Evolutionary conservation across 805 yeast genomes (phyloP).

Genomic region (Martiniozyma abietophila): DNA sequence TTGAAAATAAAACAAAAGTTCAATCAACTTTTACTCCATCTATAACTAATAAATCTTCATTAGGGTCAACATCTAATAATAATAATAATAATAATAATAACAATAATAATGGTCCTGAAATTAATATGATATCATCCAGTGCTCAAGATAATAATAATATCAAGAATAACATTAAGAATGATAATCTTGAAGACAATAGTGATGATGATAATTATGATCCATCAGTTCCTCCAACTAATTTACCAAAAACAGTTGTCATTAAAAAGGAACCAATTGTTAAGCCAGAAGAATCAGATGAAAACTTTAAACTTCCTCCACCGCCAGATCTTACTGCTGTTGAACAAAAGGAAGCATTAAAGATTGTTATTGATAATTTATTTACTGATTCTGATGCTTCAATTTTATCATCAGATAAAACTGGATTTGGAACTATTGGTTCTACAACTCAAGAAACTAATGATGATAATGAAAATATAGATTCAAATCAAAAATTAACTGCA

Average conservation of each 20-base stretch:
- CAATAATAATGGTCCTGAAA: slow-evolving; percentile 1
- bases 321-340: slow-evolving; percentile 39
- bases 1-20: slow-evolving; percentile 3
- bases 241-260: not conserved
- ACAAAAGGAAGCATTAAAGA: slow-evolving; percentile 46
- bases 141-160: slow-evolving; percentile 1
- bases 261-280: not conserved
- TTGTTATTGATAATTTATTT: slow-evolving; percentile 53
- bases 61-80: not conserved
- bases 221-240: not conserved
- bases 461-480: no score
- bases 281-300: slow-evolving; percentile 16
- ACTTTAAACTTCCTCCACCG: slow-evolving; percentile 49
- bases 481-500: slow-evolving; percentile 18
- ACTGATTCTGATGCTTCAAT: slow-evolving; percentile 33
- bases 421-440: slow-evolving; percentile 1
- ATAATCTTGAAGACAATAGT: slow-evolving; percentile 16
- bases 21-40: not conserved
- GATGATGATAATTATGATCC: slow-evolving; percentile 18
- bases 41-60: not conserved
- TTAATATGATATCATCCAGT: not conserved
- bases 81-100: not conserved
- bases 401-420: slow-evolving; percentile 1
- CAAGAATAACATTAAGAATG: slow-evolving; percentile 12
- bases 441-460: no score